phyloP scores from a whole-genome alignment of 345 rosid genomes.

The Pseudoturritis turrita region DNA sequence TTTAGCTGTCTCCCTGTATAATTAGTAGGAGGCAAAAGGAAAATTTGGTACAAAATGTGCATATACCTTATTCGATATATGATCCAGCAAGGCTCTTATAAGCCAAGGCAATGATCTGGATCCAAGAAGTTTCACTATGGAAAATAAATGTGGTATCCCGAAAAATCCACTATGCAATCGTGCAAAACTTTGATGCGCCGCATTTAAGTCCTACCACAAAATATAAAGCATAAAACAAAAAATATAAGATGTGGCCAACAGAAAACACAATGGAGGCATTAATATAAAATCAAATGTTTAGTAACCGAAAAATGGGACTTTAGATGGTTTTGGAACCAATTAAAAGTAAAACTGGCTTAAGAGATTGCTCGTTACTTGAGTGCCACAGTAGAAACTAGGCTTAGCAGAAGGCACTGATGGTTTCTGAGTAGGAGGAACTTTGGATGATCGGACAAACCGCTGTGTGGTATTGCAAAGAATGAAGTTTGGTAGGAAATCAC shows the following conservation, averaged over 20 bases:
- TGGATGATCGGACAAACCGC: constrained; percentile 82
- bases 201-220: constrained; percentile 70
- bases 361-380: constrained; percentile 59
- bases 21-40: background rate
- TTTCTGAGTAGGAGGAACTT: constrained; percentile 80
- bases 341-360: background rate
- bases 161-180: constrained; percentile 91
- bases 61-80: constrained; percentile 87
- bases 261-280: background rate
- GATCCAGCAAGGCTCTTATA: constrained; percentile 89
- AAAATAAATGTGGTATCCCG: constrained; percentile 84
- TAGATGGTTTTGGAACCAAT: background rate
- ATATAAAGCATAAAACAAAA: background rate
- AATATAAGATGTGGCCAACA: background rate
- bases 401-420: constrained; percentile 91
- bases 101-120: constrained; percentile 98
- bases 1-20: background rate
- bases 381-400: constrained; percentile 91
- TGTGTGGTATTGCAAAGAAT: constrained; percentile 97
- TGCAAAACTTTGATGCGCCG: constrained; percentile 97
- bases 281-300: background rate
- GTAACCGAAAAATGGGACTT: background rate
- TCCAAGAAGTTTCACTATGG: constrained; percentile 84
- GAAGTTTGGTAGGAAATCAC: constrained; percentile 95
- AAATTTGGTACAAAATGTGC: background rate